phyloP scores from a whole-genome alignment of 306 rosid species.

The Pyrus betulifolia region DNA sequence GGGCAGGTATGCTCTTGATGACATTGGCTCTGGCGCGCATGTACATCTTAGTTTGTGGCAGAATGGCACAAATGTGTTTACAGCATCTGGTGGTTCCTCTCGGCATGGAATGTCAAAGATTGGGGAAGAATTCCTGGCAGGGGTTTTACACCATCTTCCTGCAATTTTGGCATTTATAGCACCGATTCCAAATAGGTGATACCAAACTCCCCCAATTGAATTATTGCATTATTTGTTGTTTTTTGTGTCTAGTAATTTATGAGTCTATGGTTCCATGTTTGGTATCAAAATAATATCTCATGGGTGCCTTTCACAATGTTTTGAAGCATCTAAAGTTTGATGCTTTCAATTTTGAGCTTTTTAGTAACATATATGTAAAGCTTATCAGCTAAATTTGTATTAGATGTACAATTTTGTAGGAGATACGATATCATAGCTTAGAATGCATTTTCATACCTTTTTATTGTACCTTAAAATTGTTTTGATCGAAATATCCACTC shows the following conservation, averaged over 20 bases:
- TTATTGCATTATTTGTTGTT: not conserved
- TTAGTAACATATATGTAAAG: no score
- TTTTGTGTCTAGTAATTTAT: not conserved
- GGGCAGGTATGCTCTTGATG: conserved; percentile 63
- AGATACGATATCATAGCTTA: not conserved
- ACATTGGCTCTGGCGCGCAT: conserved; percentile 86
- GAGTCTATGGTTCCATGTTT: no score
- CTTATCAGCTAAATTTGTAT: no score
- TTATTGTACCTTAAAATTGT: not conserved
- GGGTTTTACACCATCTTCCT: conserved; percentile 72
- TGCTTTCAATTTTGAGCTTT: no score
- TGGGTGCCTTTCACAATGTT: not conserved
- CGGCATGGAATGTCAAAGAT: conserved; percentile 61
- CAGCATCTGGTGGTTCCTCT: conserved; percentile 54
- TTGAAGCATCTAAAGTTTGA: not conserved
- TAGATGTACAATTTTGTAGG: not conserved
- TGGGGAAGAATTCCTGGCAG: conserved; percentile 91
- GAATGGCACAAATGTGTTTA: conserved; percentile 70
- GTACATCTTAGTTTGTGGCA: conserved; percentile 81
- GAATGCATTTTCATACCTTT: not conserved
- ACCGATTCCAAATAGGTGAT: conserved; percentile 78
- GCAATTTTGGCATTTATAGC: conserved; percentile 72
- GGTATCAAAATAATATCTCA: no score
- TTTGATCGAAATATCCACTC: not conserved
- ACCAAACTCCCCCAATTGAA: not conserved